Percentiles rank a stretch among this genome's conserved stretches.
These are phyloP conservation scores for Kazachstania kunashirensis DNA, from an alignment of 805 yeast species.

Conservation along the genomic window DNA sequence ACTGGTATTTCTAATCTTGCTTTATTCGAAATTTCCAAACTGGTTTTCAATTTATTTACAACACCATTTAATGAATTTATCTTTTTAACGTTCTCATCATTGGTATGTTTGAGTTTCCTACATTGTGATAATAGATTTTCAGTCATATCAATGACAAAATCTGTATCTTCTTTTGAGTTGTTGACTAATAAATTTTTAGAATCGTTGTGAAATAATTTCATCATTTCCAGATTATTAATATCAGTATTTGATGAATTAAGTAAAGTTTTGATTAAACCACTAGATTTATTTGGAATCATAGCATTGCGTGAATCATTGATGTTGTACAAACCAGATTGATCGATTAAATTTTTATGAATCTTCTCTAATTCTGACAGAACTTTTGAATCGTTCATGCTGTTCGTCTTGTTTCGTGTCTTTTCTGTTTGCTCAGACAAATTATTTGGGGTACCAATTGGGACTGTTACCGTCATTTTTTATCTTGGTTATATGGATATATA, in stretches of 20 bases:
- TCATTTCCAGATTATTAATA: slow-evolving; percentile 39
- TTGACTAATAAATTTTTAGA: slow-evolving; percentile 10
- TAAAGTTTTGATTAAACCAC: neutral
- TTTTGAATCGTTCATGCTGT: neutral
- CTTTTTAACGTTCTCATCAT: slow-evolving; percentile 31
- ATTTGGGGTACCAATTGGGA: too few species aligned
- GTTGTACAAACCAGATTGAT: slow-evolving; percentile 2
- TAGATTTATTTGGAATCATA: neutral
- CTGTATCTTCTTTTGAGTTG: slow-evolving; percentile 42
- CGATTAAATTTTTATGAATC: slow-evolving; percentile 11
- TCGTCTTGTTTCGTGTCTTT: too few species aligned
- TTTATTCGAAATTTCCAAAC: too few species aligned
- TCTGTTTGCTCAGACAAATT: too few species aligned
- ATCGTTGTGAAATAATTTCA: slow-evolving; percentile 18
- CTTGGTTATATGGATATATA: too few species aligned
- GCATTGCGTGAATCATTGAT: neutral
- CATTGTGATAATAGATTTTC: slow-evolving; percentile 65
- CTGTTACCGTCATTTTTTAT: too few species aligned
- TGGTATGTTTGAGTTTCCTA: slow-evolving; percentile 59
- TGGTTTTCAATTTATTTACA: too few species aligned
- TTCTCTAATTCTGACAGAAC: slow-evolving; percentile 17
- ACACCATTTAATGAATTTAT: slow-evolving; percentile 3
- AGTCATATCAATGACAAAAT: slow-evolving; percentile 63
- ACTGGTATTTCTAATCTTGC: too few species aligned
- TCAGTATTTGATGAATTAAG: neutral